These are phyloP conservation scores for Thraustotheca clavata DNA, from an alignment of 352 stramenopile genomes.

Conservation along the genomic window DNA sequence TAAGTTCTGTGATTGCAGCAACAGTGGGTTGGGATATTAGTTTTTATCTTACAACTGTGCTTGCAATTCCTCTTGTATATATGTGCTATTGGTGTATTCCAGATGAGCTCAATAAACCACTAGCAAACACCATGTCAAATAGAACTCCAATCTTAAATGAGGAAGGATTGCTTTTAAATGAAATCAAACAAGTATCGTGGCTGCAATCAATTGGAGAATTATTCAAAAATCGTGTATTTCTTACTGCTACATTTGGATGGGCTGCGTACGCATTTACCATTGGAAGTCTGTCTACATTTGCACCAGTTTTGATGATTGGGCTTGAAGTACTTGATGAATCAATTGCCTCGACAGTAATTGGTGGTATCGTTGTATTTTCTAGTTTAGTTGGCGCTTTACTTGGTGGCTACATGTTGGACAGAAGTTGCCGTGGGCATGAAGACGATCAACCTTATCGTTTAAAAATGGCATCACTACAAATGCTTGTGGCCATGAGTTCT, in stretches of 20 bases:
- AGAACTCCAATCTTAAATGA: not conserved
- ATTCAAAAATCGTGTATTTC: slow-evolving; percentile 49
- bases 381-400: slow-evolving; percentile 83
- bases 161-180: not conserved
- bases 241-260: slow-evolving; percentile 49
- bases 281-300: slow-evolving; percentile 77
- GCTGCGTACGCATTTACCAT: slow-evolving; percentile 82
- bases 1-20: slow-evolving; percentile 17
- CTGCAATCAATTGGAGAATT: too few species aligned
- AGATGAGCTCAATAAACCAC: not conserved
- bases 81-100: not conserved
- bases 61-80: not conserved
- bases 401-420: slow-evolving; percentile 75
- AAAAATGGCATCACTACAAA: slow-evolving; percentile 41
- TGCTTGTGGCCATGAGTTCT: slow-evolving; percentile 53
- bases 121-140: too few species aligned
- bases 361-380: slow-evolving; percentile 72
- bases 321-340: slow-evolving; percentile 79
- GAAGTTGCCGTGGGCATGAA: slow-evolving; percentile 28
- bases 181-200: not conserved
- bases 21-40: slow-evolving; percentile 30
- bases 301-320: slow-evolving; percentile 82
- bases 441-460: slow-evolving; percentile 24
- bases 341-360: slow-evolving; percentile 73
- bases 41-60: slow-evolving; percentile 35